Percentiles rank a stretch among this genome's conserved stretches.
Evolutionary conservation across 441 rosid genomes (phyloP).

Genomic region (Populus hybrid): DNA sequence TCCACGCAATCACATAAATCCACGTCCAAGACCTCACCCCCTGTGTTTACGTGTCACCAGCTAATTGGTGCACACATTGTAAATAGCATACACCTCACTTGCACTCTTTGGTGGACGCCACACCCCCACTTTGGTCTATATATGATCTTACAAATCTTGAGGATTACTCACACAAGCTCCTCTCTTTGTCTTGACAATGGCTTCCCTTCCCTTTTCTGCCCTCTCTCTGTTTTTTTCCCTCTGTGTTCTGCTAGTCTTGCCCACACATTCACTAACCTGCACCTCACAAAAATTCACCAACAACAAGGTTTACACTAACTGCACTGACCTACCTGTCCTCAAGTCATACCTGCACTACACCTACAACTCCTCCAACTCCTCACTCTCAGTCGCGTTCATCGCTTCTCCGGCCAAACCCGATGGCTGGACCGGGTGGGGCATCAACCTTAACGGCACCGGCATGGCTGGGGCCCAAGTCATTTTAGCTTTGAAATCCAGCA

Average conservation of each 20-base stretch:
- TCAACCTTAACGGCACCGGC: conserved; percentile 50
- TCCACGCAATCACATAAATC: background rate
- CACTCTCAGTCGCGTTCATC: conserved; percentile 75
- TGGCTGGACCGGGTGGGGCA: conserved; percentile 82
- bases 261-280: conserved; percentile 47
- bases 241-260: conserved; percentile 32
- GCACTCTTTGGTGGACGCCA: background rate
- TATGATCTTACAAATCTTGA: background rate
- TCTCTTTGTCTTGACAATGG: conserved; percentile 15
- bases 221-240: background rate
- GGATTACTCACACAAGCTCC: background rate
- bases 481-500: conserved; percentile 45
- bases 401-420: conserved; percentile 38
- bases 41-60: background rate
- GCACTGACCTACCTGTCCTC: conserved; percentile 53
- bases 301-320: conserved; percentile 31
- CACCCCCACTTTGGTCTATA: background rate
- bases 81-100: background rate
- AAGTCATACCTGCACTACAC: conserved; percentile 62
- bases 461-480: conserved; percentile 77
- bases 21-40: background rate
- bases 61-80: background rate
- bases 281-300: conserved; percentile 35
- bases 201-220: conserved; percentile 17
- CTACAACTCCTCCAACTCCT: conserved; percentile 60